Evolutionary conservation across 2,329 filamentous ascomycete species (phyloP).

Genomic region (Verticillium dahliae): DNA sequence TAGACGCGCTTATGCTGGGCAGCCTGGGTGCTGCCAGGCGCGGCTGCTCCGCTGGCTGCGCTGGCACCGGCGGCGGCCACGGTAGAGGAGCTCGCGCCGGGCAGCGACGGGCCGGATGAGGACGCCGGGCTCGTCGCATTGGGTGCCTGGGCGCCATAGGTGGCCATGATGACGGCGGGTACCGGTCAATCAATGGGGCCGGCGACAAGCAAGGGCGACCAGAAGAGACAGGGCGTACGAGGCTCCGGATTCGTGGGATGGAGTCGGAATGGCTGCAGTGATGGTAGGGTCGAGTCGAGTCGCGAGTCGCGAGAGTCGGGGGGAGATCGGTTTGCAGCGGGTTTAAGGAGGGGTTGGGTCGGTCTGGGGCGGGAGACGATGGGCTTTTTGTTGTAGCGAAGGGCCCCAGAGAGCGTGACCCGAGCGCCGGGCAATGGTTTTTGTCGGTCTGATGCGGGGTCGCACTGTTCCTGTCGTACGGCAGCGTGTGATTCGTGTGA

Average conservation of each 20-base stretch:
- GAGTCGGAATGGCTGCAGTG: constrained; percentile 4
- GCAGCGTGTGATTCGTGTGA: background rate
- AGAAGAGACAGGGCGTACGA: background rate
- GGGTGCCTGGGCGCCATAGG: constrained; percentile 12
- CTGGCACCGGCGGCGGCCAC: constrained; percentile 6
- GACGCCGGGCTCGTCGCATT: constrained; percentile 9
- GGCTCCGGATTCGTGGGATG: background rate
- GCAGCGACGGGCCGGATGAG: constrained; percentile 2
- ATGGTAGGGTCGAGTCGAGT: constrained; percentile 6
- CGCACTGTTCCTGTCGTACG: background rate
- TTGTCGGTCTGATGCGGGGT: background rate
- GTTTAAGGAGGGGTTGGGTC: constrained; percentile 15
- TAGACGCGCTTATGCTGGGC: constrained; percentile 55
- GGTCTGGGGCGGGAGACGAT: background rate
- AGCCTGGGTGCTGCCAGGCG: constrained; percentile 1
- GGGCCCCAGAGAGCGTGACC: constrained; percentile 2
- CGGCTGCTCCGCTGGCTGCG: background rate
- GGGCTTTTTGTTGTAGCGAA: constrained; percentile 4
- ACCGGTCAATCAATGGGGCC: background rate
- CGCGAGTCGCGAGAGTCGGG: constrained; percentile 10
- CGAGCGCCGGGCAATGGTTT: background rate
- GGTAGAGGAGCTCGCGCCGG: constrained; percentile 1
- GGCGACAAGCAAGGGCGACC: background rate
- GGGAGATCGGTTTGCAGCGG: constrained; percentile 24
- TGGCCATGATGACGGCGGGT: constrained; percentile 15